phyloP scores from a whole-genome alignment of 2,329 filamentous ascomycete genomes.

The Colletotrichum chlorophyti region DNA sequence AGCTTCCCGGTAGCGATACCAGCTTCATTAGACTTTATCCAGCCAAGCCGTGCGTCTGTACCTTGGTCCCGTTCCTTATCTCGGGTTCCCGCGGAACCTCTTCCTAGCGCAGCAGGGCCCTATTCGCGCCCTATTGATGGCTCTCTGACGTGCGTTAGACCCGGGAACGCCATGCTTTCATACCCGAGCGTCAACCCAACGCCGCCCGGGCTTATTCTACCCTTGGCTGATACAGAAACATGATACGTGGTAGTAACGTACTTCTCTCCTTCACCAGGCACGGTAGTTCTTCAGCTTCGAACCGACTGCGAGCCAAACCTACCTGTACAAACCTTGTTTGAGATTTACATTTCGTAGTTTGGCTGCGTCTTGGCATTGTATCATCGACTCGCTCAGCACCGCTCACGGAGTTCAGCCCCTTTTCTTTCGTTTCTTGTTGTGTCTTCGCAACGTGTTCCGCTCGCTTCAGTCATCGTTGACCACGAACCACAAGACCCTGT shows the following conservation, averaged over 20 bases:
- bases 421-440: too few species aligned
- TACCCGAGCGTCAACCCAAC: too few species aligned
- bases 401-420: too few species aligned
- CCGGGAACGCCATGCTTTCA: neutral
- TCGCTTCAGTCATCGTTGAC: too few species aligned
- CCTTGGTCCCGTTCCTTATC: too few species aligned
- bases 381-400: constrained; percentile 7
- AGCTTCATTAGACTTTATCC: neutral
- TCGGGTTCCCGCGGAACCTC: neutral
- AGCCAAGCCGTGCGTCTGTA: neutral
- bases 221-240: too few species aligned
- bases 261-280: neutral
- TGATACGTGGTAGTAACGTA: neutral
- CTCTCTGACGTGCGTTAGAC: constrained; percentile 15
- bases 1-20: neutral
- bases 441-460: too few species aligned
- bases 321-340: constrained; percentile 10
- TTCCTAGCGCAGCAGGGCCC: constrained; percentile 1
- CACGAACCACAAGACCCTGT: too few species aligned
- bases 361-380: constrained; percentile 17
- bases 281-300: too few species aligned
- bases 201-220: constrained; percentile 2
- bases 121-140: constrained; percentile 12
- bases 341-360: neutral
- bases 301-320: constrained; percentile 2